Conservation (phyloP, 2,329 filamentous ascomycete species). For the Lasiodiplodia hormozganensis region DNA sequence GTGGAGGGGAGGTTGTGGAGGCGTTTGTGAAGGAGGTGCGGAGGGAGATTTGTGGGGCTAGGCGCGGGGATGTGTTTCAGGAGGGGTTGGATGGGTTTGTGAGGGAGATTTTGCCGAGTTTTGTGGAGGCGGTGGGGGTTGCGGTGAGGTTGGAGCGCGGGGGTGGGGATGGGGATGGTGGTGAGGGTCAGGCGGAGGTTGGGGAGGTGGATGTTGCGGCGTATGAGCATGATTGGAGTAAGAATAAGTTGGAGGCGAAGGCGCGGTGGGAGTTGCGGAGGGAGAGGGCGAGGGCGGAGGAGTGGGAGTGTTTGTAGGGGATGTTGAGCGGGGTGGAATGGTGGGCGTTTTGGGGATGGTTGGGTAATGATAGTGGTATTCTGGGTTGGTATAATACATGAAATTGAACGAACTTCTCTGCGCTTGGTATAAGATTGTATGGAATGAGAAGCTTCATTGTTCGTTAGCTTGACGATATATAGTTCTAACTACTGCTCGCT, state of each 20-base stretch:
- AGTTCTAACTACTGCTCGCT: no score
- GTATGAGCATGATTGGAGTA: constrained; percentile 35
- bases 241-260: constrained; percentile 37
- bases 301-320: no score
- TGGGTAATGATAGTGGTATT: no score
- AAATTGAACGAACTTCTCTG: no score
- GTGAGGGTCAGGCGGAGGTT: constrained; percentile 5
- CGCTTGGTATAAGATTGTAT: no score
- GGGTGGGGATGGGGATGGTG: constrained; percentile 19
- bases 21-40: constrained; percentile 34
- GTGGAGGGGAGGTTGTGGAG: constrained; percentile 4
- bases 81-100: constrained; percentile 31
- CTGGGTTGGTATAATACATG: no score
- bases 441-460: no score
- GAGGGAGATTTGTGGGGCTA: constrained; percentile 33
- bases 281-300: background rate
- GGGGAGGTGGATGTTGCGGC: constrained; percentile 32
- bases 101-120: constrained; percentile 37
- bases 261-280: constrained; percentile 34
- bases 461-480: no score
- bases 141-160: constrained; percentile 34
- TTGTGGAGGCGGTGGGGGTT: constrained; percentile 35
- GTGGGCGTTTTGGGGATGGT: no score
- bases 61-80: constrained; percentile 39
- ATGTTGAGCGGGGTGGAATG: no score